A percentile compares a stretch with the other conserved stretches of the same genome.
These are phyloP conservation scores for Halteria grandinella DNA, from an alignment of 73 alveolate species.

Conservation along the genomic window DNA sequence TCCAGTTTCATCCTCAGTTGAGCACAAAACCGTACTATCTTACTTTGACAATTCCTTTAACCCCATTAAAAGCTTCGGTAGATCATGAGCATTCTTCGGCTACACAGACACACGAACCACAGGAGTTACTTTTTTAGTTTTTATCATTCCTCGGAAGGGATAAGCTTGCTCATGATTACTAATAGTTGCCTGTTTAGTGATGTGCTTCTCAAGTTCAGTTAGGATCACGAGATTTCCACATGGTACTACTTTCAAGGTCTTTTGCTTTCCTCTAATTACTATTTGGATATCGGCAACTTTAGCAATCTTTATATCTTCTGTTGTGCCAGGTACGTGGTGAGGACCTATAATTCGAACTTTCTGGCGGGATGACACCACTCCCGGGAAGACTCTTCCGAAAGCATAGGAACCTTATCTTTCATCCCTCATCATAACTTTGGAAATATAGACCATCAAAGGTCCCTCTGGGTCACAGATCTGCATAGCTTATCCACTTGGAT, in stretches of 20 bases:
- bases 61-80: slow-evolving; percentile 62
- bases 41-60: slow-evolving; percentile 49
- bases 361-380: slow-evolving; percentile 43
- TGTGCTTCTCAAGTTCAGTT: slow-evolving; percentile 51
- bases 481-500: slow-evolving; percentile 89
- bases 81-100: slow-evolving; percentile 55
- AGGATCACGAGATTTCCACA: slow-evolving; percentile 62
- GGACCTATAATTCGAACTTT: slow-evolving; percentile 68
- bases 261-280: slow-evolving; percentile 60
- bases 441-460: slow-evolving; percentile 94
- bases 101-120: slow-evolving; percentile 68
- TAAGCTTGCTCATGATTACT: slow-evolving; percentile 44
- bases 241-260: slow-evolving; percentile 57
- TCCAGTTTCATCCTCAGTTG: slow-evolving; percentile 56
- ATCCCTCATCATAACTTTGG: slow-evolving; percentile 93
- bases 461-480: slow-evolving; percentile 95
- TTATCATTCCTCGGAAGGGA: slow-evolving; percentile 50
- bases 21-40: slow-evolving; percentile 45
- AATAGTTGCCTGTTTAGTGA: slow-evolving; percentile 57
- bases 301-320: slow-evolving; percentile 35
- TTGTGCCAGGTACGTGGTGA: slow-evolving; percentile 54
- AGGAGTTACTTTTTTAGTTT: slow-evolving; percentile 61
- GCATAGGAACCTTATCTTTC: slow-evolving; percentile 91
- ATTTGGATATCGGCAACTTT: slow-evolving; percentile 34
- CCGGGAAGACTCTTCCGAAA: slow-evolving; percentile 70